These are phyloP conservation scores for Elongisporangium anandrum DNA, from an alignment of 352 stramenopile genomes.

Conservation along the genomic window DNA sequence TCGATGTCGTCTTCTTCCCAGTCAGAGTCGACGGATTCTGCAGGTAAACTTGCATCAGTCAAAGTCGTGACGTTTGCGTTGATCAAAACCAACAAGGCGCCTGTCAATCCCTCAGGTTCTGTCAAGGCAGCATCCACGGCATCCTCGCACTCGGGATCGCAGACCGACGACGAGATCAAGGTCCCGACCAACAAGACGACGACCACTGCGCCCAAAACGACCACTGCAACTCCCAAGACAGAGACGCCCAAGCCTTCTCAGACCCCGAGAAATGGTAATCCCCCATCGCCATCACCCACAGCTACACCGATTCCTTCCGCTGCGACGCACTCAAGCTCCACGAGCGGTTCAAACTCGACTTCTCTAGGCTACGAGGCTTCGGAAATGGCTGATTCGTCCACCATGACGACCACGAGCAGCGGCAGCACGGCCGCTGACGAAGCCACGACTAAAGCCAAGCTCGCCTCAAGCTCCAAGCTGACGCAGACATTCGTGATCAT, in stretches of 20 bases:
- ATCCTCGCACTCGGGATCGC: neutral
- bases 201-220: too few species aligned
- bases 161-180: neutral
- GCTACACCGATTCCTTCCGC: slow-evolving; percentile 1
- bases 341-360: neutral
- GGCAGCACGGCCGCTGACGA: slow-evolving; percentile 3
- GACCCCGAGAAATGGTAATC: neutral
- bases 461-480: slow-evolving; percentile 14
- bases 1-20: neutral
- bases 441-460: slow-evolving; percentile 6
- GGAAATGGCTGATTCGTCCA: neutral
- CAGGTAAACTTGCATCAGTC: neutral
- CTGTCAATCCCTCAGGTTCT: neutral
- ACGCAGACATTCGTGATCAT: slow-evolving; percentile 50
- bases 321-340: neutral
- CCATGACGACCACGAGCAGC: slow-evolving; percentile 1
- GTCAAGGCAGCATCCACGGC: neutral
- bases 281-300: neutral
- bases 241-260: neutral
- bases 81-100: neutral
- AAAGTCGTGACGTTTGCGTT: neutral
- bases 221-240: neutral
- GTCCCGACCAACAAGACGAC: neutral
- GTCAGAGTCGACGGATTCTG: neutral
- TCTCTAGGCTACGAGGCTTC: neutral